phyloP scores from a whole-genome alignment of 129 eudicot genomes.

The Centrapalus pauciflorus region DNA sequence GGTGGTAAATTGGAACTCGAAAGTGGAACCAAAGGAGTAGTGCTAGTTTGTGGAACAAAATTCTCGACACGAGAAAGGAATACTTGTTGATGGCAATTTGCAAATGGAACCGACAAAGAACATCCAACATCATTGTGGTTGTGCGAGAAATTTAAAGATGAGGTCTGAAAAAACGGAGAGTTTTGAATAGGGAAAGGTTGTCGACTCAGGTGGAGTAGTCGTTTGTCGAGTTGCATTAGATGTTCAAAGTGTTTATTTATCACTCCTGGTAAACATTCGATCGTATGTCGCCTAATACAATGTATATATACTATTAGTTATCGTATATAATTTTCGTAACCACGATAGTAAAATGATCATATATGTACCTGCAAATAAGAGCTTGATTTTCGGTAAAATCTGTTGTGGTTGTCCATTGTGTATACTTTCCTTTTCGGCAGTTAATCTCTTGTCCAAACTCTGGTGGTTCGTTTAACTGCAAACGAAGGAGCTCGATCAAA shows the following conservation, averaged over 20 bases:
- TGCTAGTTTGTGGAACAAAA: too few relatives aligned
- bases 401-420: conserved; percentile 37
- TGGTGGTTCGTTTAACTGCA: conserved; percentile 50
- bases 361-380: conserved; percentile 33
- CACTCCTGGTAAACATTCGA: conserved; percentile 23
- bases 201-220: conserved; percentile 23
- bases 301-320: neutral
- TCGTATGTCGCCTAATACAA: conserved; percentile 38
- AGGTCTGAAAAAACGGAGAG: conserved; percentile 27
- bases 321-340: neutral
- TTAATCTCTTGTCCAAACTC: conserved; percentile 32
- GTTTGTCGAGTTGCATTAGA: conserved; percentile 38
- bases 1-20: too few relatives aligned
- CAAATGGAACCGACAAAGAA: too few relatives aligned
- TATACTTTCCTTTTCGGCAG: conserved; percentile 63
- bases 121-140: too few relatives aligned
- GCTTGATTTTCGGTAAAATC: conserved; percentile 73
- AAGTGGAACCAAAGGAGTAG: too few relatives aligned
- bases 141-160: too few relatives aligned
- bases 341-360: neutral
- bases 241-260: conserved; percentile 39
- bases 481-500: neutral
- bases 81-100: too few relatives aligned
- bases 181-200: conserved; percentile 38
- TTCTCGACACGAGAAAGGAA: too few relatives aligned